Percentiles rank a stretch among this genome's conserved stretches.
phyloP scores from a whole-genome alignment of 2,329 filamentous ascomycete genomes.

The Xylaria sp. region DNA sequence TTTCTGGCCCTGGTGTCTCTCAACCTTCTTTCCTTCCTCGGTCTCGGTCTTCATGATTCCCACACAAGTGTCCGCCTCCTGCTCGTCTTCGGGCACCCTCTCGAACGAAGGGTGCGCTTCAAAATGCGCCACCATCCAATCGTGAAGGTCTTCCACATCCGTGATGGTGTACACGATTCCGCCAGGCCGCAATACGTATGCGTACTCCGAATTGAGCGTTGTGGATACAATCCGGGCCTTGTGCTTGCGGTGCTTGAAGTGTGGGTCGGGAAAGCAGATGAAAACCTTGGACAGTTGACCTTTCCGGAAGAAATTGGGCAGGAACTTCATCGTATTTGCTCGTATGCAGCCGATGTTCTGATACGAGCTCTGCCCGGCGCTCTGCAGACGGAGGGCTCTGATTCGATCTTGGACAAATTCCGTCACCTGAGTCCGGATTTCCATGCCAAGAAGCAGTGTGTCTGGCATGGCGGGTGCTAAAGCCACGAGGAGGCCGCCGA shows the following conservation, averaged over 20 bases:
- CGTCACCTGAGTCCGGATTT: slow-evolving; percentile 88
- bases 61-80: slow-evolving; percentile 71
- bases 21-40: slow-evolving; percentile 96
- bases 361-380: slow-evolving; percentile 58
- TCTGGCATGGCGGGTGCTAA: slow-evolving; percentile 81
- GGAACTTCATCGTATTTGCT: slow-evolving; percentile 97
- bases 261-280: slow-evolving; percentile 96
- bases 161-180: slow-evolving; percentile 96
- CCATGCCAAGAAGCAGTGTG: slow-evolving; percentile 83
- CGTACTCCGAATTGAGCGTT: slow-evolving; percentile 90
- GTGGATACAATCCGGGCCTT: slow-evolving; percentile 93
- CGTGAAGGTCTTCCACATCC: slow-evolving; percentile 90
- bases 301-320: slow-evolving; percentile 94
- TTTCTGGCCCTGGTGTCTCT: slow-evolving; percentile 86
- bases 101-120: slow-evolving; percentile 78
- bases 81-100: slow-evolving; percentile 68
- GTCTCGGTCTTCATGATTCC: slow-evolving; percentile 79
- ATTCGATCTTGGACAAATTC: slow-evolving; percentile 90
- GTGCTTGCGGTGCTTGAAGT: slow-evolving; percentile 97
- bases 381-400: slow-evolving; percentile 74
- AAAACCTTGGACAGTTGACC: slow-evolving; percentile 87
- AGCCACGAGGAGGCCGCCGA: slow-evolving; percentile 86
- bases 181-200: slow-evolving; percentile 79
- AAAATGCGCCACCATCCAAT: slow-evolving; percentile 92
- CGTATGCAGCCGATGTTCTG: slow-evolving; percentile 89